A percentile compares a stretch with the other conserved stretches of the same genome.
Evolutionary conservation across 768 basidiomycete species (phyloP).

Genomic region (Mycena epipterygia): DNA sequence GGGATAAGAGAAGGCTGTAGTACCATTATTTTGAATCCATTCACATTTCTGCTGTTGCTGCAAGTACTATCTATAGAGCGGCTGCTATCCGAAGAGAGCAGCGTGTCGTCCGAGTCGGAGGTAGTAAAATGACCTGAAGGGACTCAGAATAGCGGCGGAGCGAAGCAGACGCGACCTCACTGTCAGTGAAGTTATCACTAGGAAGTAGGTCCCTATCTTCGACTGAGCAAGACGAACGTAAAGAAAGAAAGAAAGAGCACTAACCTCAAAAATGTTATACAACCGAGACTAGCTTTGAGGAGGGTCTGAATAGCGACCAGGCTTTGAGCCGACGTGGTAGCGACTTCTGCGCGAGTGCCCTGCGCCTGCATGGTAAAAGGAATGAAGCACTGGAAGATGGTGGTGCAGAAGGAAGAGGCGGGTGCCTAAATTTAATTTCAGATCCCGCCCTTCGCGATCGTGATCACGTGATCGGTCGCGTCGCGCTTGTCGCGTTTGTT

Average conservation of each 20-base stretch:
- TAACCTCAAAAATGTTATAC: conserved; percentile 86
- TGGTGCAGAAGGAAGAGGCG: conserved; percentile 5
- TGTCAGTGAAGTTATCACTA: conserved; percentile 82
- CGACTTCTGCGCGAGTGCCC: conserved; percentile 47
- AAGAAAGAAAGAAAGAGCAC: conserved; percentile 8
- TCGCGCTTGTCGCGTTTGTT: no score
- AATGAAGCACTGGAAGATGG: conserved; percentile 36
- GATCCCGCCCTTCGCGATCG: no score
- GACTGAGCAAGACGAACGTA: conserved; percentile 7
- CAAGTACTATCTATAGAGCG: conserved; percentile 54
- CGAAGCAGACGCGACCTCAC: conserved; percentile 49
- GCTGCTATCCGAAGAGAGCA: conserved; percentile 49
- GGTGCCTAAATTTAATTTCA: background rate
- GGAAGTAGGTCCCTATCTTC: conserved; percentile 76
- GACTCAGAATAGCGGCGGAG: conserved; percentile 16
- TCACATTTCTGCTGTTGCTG: conserved; percentile 58
- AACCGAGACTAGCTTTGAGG: conserved; percentile 78
- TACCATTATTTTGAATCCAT: conserved; percentile 80
- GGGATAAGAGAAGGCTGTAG: background rate
- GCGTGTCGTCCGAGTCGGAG: conserved; percentile 58
- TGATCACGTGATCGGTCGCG: no score
- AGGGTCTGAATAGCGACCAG: conserved; percentile 80
- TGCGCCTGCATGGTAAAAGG: conserved; percentile 58
- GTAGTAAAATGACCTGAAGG: conserved; percentile 69
- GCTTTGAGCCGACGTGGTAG: conserved; percentile 72